Evolutionary conservation across 768 basidiomycete species (phyloP), one percentile per base, ranked within the genome.

Genomic region (Kwoniella sp.): DNA sequence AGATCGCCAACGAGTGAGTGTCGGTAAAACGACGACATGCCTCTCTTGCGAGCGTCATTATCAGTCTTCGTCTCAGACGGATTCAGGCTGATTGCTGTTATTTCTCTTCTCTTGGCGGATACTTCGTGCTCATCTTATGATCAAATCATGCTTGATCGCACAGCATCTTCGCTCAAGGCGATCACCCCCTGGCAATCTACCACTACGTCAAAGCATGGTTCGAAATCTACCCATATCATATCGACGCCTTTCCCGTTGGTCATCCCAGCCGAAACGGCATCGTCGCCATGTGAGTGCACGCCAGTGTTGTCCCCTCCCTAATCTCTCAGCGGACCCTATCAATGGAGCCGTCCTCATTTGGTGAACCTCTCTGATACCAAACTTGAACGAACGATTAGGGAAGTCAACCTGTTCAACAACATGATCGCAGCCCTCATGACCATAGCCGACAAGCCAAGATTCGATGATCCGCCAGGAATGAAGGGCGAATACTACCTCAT

Each of bases 161-260:
- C 41, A 45, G 41, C 41, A 8, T 45, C 41, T 45, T 45, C 17
- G 17, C 8, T 3, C 41, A 45, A 45, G 47, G 58, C 3, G 34
- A 59, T 7, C 50, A 45, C 34, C 30, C 26, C 7, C 20, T 31
- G 25, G 26, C 37, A 9, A 26, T 58, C 26, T 25, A 48, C 7
- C n/a, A 41, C 5, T 58, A 58, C 26, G n/a, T 25, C 31, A 58
- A 23, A 2, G 57, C 41, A 2, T 58, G 57, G 57, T 47, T n/a
- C n/a, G 22, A 34, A 15, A 34, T 47, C 11, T 47, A 47, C 47
- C 57, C 57, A 25, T 47, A 58, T 15, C 57, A 58, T 28, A n/a
- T 58, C 22, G 57, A 58, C 26, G 41, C 41, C 23, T 58, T 47
- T 30, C 57, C 57, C 28, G 57, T 47, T 8, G 28, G 41, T 23